A percentile compares a stretch with the other conserved stretches of the same genome.
Evolutionary conservation across 257 asterid species (phyloP).

Genomic region (Solanum okadae): DNA sequence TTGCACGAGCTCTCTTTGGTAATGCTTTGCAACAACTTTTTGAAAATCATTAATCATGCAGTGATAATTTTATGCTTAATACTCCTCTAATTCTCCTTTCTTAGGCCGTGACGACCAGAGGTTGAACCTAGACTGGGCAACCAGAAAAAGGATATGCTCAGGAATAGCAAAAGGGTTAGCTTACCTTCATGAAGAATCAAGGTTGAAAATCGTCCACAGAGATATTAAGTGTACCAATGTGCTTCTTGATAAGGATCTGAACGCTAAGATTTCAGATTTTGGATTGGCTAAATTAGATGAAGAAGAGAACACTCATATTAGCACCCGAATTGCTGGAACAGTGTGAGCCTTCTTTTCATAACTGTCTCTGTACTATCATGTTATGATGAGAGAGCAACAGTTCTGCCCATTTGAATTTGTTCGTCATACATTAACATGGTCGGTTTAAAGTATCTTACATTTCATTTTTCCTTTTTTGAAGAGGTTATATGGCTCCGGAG

Average conservation of each 20-base stretch:
- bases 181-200: constrained; percentile 38
- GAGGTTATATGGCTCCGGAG: constrained; percentile 44
- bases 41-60: background rate
- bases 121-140: constrained; percentile 27
- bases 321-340: constrained; percentile 45
- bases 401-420: background rate
- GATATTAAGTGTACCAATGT: constrained; percentile 38
- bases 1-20: constrained; percentile 44
- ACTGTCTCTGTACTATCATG: background rate
- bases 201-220: constrained; percentile 39
- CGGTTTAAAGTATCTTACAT: background rate
- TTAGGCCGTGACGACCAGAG: constrained; percentile 22
- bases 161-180: constrained; percentile 41
- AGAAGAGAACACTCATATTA: constrained; percentile 40
- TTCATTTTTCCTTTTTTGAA: background rate
- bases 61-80: background rate
- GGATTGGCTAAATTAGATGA: constrained; percentile 41
- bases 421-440: background rate
- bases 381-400: too few relatives aligned
- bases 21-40: background rate
- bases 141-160: constrained; percentile 27
- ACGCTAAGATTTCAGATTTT: constrained; percentile 38
- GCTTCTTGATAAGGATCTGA: constrained; percentile 32
- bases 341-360: constrained; percentile 14
- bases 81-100: background rate